Conservation (phyloP, 192 early-diverging fungal species). For the Diversispora eburnea region DNA sequence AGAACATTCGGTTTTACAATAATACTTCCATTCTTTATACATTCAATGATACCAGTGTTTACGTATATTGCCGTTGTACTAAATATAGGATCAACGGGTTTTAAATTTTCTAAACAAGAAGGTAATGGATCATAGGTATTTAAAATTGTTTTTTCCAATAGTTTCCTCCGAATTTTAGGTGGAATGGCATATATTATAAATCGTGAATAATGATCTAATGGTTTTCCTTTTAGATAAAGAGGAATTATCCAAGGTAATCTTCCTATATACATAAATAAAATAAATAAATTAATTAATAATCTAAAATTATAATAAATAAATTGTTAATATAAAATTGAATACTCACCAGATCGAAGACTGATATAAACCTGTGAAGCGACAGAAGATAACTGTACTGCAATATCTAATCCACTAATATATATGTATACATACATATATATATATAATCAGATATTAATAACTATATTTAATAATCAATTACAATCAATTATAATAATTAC, state of each 20-base stretch:
- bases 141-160: conserved; percentile 1
- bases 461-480: neutral
- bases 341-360: conserved; percentile 36
- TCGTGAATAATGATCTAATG: neutral
- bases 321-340: conserved; percentile 32
- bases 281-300: neutral
- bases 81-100: conserved; percentile 23
- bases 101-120: conserved; percentile 40
- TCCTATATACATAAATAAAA: neutral
- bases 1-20: conserved; percentile 46
- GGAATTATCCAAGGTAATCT: neutral
- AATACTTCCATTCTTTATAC: conserved; percentile 50
- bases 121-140: conserved; percentile 40
- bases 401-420: conserved; percentile 45
- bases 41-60: conserved; percentile 46
- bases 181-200: neutral
- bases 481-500: neutral
- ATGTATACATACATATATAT: too few relatives aligned
- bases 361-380: conserved; percentile 53
- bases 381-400: conserved; percentile 52
- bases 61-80: conserved; percentile 44
- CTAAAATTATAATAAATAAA: conserved; percentile 40
- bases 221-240: neutral
- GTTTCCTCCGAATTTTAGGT: neutral
- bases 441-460: neutral